Evolutionary conservation across 768 basidiomycete species (phyloP), one percentile per base, ranked within the genome.

Genomic region (Termitomyces sp.): DNA sequence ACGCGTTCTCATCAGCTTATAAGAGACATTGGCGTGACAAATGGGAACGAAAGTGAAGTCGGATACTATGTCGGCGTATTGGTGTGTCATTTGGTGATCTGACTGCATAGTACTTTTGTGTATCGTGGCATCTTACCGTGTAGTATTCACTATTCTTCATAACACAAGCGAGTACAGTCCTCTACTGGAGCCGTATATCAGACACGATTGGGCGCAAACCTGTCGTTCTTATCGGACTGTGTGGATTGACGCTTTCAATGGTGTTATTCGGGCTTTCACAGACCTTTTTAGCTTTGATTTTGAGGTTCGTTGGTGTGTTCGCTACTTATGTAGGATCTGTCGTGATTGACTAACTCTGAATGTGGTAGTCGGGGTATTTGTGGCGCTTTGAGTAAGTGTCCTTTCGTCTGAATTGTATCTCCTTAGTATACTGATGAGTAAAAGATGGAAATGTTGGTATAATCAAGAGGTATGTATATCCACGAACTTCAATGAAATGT

Each of bases 151-250:
- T 38, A 6, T 70, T 91, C 84, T 60, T 73, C 85, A 15, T 45
- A 17, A 83, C 87, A 0, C 85, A 90, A 70, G 87, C 87, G 0
- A 67, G 80, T 50, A 88, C 85, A 1, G 83, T 89, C 26, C 68
- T 91, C n/a, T 81, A 88, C 57, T 91, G 89, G 87, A 85, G 85
- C 65, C 79, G 85, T 17, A 55, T 84, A 7, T 90, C 88, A 9
- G 89, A 91, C 59, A 71, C 75, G 41, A 68, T 91, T 38, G 89
- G 89, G n/a, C 83, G 89, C 46, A 89, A 86, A 60, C 89, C 89
- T 0, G 80, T 91, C n/a, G 81, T 91, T 56, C 72, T 91, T 53
- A 74, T 66, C 0, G 89, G 89, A 0, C 69, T 91, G 1, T 68
- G 78, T 31, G 89, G 87, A 6, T 65, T 89, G n/a, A 80, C 83